phyloP scores from a whole-genome alignment of 768 basidiomycete genomes.

The Pleurotus tuoliensis region DNA sequence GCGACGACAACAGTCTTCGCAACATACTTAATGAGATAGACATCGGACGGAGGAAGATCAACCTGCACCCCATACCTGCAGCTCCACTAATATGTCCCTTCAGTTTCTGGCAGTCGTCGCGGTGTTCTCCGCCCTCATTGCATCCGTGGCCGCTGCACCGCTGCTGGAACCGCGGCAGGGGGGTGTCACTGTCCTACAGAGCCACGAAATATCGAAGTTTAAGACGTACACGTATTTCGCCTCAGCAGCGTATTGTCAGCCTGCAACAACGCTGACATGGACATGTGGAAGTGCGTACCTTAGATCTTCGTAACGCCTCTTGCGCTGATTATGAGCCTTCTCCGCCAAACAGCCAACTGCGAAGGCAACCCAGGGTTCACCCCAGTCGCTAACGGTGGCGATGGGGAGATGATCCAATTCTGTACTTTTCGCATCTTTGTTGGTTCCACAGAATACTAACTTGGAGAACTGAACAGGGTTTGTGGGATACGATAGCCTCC shows the following conservation, averaged over 20 bases:
- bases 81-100: background rate
- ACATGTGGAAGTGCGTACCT: slow-evolving; percentile 7
- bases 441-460: background rate
- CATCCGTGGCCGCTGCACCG: background rate
- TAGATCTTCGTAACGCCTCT: background rate
- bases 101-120: background rate
- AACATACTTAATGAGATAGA: background rate
- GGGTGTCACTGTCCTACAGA: slow-evolving; percentile 32
- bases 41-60: background rate
- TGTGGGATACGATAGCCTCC: slow-evolving; percentile 28
- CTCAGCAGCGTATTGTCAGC: slow-evolving; percentile 7
- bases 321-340: background rate
- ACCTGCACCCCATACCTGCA: background rate
- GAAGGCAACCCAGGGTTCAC: slow-evolving; percentile 18
- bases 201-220: slow-evolving; percentile 38
- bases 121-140: background rate
- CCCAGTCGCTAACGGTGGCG: slow-evolving; percentile 41
- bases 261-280: slow-evolving; percentile 6
- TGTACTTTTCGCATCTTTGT: slow-evolving; percentile 24
- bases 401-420: slow-evolving; percentile 33
- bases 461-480: slow-evolving; percentile 11
- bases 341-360: slow-evolving; percentile 5
- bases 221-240: slow-evolving; percentile 36
- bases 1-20: background rate
- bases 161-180: slow-evolving; percentile 17